Percentiles rank a stretch among this genome's conserved stretches.
Evolutionary conservation across 2,329 filamentous ascomycete species (phyloP).

Genomic region (Cladosporium sp.): DNA sequence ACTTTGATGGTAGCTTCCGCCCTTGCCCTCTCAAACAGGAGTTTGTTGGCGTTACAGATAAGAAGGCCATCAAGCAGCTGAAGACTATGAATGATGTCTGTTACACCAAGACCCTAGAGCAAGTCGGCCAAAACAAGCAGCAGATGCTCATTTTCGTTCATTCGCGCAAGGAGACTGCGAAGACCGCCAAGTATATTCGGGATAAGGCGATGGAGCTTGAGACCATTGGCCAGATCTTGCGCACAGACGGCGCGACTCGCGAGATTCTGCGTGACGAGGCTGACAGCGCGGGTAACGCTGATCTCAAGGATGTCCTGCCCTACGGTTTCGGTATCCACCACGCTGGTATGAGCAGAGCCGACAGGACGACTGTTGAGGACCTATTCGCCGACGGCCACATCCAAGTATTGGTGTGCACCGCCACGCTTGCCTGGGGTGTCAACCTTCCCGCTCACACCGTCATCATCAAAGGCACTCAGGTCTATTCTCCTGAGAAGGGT

Average conservation of each 20-base stretch:
- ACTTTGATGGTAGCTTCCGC: constrained; percentile 90
- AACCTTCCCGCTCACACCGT: constrained; percentile 96
- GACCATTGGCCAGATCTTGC: constrained; percentile 91
- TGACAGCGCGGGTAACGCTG: constrained; percentile 72
- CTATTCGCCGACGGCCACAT: constrained; percentile 87
- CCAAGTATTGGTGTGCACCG: constrained; percentile 93
- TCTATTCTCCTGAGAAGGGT: constrained; percentile 97
- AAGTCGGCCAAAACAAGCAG: constrained; percentile 85
- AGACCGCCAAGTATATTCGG: constrained; percentile 91
- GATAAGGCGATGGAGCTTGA: constrained; percentile 97
- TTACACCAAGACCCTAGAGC: constrained; percentile 94
- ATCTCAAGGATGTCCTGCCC: constrained; percentile 87
- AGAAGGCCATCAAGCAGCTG: constrained; percentile 96
- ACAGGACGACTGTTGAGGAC: constrained; percentile 91
- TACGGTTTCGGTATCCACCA: constrained; percentile 99
- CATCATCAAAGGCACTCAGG: constrained; percentile 96
- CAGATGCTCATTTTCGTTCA: constrained; percentile 99
- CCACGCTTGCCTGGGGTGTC: constrained; percentile 98
- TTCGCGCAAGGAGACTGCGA: constrained; percentile 94
- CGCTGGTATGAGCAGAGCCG: constrained; percentile 91
- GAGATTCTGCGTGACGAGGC: constrained; percentile 84
- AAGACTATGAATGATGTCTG: constrained; percentile 99
- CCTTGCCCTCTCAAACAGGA: constrained; percentile 94
- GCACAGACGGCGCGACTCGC: constrained; percentile 83
- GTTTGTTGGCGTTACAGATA: constrained; percentile 94